phyloP scores from a whole-genome alignment of 2,329 filamentous ascomycete species.

The Chaetothyriales sp. region DNA sequence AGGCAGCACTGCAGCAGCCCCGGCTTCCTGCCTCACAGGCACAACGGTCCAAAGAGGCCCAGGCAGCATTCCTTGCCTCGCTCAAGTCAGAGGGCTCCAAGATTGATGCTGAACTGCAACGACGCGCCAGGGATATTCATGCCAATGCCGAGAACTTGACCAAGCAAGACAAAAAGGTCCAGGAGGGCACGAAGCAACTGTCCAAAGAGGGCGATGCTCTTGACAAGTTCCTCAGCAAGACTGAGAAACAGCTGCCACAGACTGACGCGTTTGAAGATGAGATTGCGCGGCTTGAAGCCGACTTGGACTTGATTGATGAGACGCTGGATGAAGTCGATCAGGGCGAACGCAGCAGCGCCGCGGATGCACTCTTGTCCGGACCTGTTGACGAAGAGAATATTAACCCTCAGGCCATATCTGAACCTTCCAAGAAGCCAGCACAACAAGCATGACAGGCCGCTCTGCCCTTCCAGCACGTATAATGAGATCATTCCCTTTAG shows the following conservation, averaged over 20 bases:
- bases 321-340: conserved; percentile 15
- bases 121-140: conserved; percentile 41
- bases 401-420: background rate
- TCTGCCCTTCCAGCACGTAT: background rate
- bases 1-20: background rate
- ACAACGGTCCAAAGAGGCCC: conserved; percentile 28
- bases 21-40: conserved; percentile 12
- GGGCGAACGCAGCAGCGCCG: background rate
- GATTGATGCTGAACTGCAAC: conserved; percentile 39
- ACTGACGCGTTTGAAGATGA: conserved; percentile 52
- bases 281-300: conserved; percentile 45
- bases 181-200: conserved; percentile 34
- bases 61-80: conserved; percentile 30
- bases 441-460: background rate
- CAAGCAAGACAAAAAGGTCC: conserved; percentile 41
- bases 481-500: background rate
- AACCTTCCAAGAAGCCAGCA: background rate
- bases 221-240: conserved; percentile 33
- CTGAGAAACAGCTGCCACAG: conserved; percentile 34
- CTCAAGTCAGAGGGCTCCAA: conserved; percentile 26
- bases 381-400: background rate
- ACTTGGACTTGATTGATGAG: conserved; percentile 19
- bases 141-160: conserved; percentile 37
- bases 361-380: too few species aligned
- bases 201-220: conserved; percentile 39